Percentiles rank a stretch among this genome's conserved stretches.
Evolutionary conservation across 2,329 filamentous ascomycete genomes (phyloP).

Genomic region (Periconia sp.): DNA sequence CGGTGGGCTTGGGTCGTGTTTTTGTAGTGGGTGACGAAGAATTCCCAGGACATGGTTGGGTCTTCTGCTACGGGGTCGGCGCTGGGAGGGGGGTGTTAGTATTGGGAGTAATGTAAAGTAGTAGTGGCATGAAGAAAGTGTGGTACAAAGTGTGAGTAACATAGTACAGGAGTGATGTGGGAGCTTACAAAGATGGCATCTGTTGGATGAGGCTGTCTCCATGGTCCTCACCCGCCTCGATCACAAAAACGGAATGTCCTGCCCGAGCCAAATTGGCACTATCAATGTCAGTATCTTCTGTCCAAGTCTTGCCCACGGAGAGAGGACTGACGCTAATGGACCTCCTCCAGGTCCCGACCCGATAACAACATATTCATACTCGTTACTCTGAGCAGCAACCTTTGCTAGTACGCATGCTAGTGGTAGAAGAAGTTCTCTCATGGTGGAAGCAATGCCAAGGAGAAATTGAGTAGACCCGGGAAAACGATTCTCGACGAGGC

Average conservation of each 20-base stretch:
- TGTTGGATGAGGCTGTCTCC: slow-evolving; percentile 37
- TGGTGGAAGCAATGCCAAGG: no score
- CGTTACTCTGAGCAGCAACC: no score
- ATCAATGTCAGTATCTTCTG: neutral
- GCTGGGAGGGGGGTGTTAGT: no score
- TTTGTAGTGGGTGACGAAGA: slow-evolving; percentile 63
- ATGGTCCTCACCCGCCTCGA: slow-evolving; percentile 63
- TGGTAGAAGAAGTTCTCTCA: no score
- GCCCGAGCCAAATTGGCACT: slow-evolving; percentile 56
- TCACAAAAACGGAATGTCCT: slow-evolving; percentile 60
- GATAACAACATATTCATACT: slow-evolving; percentile 65
- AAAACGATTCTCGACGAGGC: no score
- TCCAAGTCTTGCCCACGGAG: neutral
- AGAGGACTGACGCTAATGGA: slow-evolving; percentile 55
- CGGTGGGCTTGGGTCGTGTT: slow-evolving; percentile 56
- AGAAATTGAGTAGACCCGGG: no score
- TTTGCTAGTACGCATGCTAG: no score
- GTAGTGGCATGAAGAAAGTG: no score
- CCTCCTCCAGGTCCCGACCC: slow-evolving; percentile 64
- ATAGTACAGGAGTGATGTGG: slow-evolving; percentile 49
- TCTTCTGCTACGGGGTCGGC: slow-evolving; percentile 56
- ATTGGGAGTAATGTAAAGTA: no score
- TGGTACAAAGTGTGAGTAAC: no score
- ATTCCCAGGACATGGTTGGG: slow-evolving; percentile 62
- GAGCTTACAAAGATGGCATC: slow-evolving; percentile 48